These are phyloP conservation scores for Pseudonectria foliicola DNA, from an alignment of 2,329 filamentous ascomycete genomes.

Conservation along the genomic window DNA sequence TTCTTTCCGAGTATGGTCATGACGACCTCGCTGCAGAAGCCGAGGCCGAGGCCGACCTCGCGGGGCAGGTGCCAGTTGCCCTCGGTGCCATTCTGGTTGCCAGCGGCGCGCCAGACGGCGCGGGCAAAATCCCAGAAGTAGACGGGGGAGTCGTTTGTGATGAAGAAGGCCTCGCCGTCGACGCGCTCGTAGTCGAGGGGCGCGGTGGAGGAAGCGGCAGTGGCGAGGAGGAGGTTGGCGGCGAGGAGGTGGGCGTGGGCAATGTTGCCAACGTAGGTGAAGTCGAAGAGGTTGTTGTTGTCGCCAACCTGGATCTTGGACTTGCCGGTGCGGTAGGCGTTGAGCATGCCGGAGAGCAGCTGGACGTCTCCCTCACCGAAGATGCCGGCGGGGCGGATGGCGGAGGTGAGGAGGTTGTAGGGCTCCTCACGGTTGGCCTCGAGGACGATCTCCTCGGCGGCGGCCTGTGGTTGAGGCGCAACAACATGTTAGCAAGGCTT, in stretches of 20 bases:
- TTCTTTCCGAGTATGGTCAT: conserved; percentile 42
- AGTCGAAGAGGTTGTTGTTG: conserved; percentile 57
- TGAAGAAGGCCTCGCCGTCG: conserved; percentile 81
- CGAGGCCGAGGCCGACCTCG: conserved; percentile 45
- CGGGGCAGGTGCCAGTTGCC: conserved; percentile 49
- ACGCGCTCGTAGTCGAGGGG: conserved; percentile 67
- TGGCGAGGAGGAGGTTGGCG: conserved; percentile 61
- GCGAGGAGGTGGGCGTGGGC: conserved; percentile 79
- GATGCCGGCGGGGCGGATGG: conserved; percentile 81
- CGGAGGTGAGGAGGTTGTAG: conserved; percentile 62
- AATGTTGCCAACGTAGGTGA: conserved; percentile 57
- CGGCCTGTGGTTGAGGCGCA: conserved; percentile 44
- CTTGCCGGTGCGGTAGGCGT: conserved; percentile 60
- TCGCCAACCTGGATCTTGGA: conserved; percentile 75
- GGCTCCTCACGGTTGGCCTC: conserved; percentile 58
- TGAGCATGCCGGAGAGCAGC: conserved; percentile 64
- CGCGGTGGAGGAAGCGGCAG: conserved; percentile 45
- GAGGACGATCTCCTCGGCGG: conserved; percentile 76
- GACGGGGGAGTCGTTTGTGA: conserved; percentile 82
- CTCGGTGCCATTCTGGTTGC: conserved; percentile 43
- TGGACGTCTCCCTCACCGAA: conserved; percentile 85
- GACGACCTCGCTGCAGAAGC: conserved; percentile 46
- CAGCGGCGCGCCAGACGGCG: conserved; percentile 63
- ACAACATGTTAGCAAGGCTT: too few species aligned
- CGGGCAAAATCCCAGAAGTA: conserved; percentile 89